These are phyloP conservation scores for Calonectria crousiana DNA, from an alignment of 2,329 filamentous ascomycete species.

Conservation along the genomic window DNA sequence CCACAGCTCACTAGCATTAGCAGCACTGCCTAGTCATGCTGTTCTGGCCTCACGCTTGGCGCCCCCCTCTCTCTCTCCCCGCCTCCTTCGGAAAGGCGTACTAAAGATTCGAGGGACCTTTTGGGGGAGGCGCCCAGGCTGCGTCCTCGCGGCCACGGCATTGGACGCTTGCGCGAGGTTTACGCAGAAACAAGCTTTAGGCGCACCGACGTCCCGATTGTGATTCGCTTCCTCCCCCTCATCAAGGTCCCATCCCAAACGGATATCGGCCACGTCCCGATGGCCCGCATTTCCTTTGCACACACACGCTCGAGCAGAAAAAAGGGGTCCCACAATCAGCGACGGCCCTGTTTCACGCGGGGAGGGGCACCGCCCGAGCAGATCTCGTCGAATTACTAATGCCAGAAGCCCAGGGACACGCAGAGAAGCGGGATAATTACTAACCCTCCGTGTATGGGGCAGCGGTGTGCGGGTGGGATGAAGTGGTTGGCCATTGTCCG, in stretches of 20 bases:
- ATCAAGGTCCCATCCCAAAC: background rate
- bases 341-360: background rate
- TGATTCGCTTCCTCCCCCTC: background rate
- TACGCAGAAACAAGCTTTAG: background rate
- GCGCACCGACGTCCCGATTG: background rate
- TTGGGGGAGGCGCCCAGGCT: background rate
- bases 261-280: conserved; percentile 22
- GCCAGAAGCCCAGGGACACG: background rate
- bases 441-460: background rate
- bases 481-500: background rate
- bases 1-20: background rate
- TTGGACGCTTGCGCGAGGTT: background rate
- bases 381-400: conserved; percentile 9
- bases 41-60: background rate
- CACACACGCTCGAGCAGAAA: background rate
- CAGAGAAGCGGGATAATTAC: conserved; percentile 13
- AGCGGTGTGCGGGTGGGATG: conserved; percentile 2
- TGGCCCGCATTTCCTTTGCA: background rate
- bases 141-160: background rate
- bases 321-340: background rate
- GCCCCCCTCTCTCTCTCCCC: too few relatives aligned
- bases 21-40: background rate
- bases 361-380: background rate
- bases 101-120: background rate
- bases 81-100: background rate